Evolutionary conservation across 2,329 filamentous ascomycete species (phyloP).

Genomic region (Ophiostoma sp.): DNA sequence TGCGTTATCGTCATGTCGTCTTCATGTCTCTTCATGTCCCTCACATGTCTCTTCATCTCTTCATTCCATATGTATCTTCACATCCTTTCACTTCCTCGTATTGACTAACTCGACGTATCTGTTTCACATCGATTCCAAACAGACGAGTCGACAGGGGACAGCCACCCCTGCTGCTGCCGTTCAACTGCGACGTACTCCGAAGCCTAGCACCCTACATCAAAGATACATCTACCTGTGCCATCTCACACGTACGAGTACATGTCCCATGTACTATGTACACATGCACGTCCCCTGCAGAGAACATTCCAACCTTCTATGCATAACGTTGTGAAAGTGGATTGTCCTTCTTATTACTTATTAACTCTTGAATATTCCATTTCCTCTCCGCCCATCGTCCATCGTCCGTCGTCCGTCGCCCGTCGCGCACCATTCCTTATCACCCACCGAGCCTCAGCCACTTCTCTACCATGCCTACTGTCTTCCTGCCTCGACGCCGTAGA

Average conservation of each 20-base stretch:
- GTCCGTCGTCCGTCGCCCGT: too few species aligned
- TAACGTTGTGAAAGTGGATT: background rate
- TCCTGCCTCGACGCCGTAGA: background rate
- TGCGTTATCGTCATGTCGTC: background rate
- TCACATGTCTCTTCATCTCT: too few species aligned
- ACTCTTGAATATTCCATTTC: background rate
- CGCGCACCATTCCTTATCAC: background rate
- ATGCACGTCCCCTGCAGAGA: conserved; percentile 11
- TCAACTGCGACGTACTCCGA: too few species aligned
- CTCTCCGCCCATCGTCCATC: background rate
- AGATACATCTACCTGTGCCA: too few species aligned
- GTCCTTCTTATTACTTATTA: too few species aligned
- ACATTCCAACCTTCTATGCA: conserved; percentile 13
- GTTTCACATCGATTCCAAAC: too few species aligned
- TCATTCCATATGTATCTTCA: too few species aligned
- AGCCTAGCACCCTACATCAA: background rate
- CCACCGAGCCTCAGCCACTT: conserved; percentile 11
- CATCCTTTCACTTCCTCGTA: too few species aligned
- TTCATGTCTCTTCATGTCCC: background rate
- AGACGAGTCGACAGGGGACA: too few species aligned
- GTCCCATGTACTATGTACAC: background rate
- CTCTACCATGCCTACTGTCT: background rate
- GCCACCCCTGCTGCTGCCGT: too few species aligned
- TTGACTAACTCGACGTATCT: too few species aligned
- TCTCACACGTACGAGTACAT: too few species aligned